Evolutionary conservation across 441 rosid species (phyloP).

Genomic region (Populus hybrid): DNA sequence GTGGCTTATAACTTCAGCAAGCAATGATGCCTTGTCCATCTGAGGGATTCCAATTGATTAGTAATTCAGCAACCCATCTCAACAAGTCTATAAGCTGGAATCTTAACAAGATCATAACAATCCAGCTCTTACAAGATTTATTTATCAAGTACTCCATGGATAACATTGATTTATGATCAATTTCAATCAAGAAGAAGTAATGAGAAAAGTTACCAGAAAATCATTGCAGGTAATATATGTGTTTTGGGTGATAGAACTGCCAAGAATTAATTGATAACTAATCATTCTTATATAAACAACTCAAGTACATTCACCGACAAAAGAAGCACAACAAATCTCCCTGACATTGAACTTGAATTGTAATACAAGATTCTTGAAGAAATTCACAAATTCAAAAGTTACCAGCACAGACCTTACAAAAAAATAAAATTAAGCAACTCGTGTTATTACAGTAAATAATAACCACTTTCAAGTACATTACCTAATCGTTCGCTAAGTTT

Average conservation of each 20-base stretch:
- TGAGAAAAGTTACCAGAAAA: not conserved
- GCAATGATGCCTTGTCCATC: slow-evolving; percentile 64
- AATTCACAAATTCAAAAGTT: not conserved
- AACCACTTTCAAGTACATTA: not conserved
- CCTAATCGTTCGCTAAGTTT: not conserved
- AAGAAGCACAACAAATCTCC: not conserved
- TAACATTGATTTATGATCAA: not conserved
- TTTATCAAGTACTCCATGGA: not conserved
- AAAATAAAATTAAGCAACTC: not conserved
- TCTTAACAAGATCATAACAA: not conserved
- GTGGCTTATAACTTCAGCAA: slow-evolving; percentile 42
- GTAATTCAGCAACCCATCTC: not conserved
- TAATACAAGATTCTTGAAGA: not conserved
- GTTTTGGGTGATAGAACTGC: not conserved
- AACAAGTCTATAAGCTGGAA: not conserved
- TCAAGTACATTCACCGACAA: not conserved
- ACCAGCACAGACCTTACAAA: not conserved
- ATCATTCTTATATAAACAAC: not conserved
- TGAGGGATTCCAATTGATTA: slow-evolving; percentile 19
- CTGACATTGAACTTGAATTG: not conserved
- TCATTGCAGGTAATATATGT: not conserved
- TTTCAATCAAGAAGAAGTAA: not conserved
- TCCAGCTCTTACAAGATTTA: not conserved
- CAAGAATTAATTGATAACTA: not conserved
- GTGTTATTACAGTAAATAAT: not conserved